Conservation (phyloP, 805 yeast genomes). For the Spathaspora passalidarum region DNA sequence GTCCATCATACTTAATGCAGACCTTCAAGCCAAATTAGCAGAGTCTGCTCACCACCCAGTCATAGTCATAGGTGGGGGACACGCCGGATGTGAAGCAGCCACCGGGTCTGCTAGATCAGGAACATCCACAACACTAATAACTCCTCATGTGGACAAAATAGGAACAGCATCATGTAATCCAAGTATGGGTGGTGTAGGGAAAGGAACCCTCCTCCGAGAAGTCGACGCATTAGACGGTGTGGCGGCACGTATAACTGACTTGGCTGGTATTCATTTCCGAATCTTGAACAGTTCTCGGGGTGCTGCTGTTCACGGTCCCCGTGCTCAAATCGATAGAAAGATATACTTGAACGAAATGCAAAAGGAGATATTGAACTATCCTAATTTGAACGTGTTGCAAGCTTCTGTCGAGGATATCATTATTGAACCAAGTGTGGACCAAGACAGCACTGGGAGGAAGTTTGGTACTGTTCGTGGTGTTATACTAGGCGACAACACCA, state of each 20-base stretch:
- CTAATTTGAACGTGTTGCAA: conserved; percentile 57
- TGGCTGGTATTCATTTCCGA: conserved; percentile 90
- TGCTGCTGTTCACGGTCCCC: conserved; percentile 97
- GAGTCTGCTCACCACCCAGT: conserved; percentile 52
- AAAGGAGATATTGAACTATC: conserved; percentile 49
- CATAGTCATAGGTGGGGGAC: conserved; percentile 95
- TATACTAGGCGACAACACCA: conserved; percentile 61
- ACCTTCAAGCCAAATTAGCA: conserved; percentile 26
- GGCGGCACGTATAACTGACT: conserved; percentile 79
- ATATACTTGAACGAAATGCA: conserved; percentile 83
- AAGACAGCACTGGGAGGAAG: conserved; percentile 34
- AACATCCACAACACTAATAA: conserved; percentile 62
- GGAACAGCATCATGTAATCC: conserved; percentile 98
- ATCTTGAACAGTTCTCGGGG: conserved; percentile 85
- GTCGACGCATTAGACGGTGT: conserved; percentile 97
- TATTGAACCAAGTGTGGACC: conserved; percentile 39
- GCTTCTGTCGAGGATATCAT: conserved; percentile 86
- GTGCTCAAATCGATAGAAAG: conserved; percentile 91
- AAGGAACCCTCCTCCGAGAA: conserved; percentile 88
- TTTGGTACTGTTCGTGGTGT: conserved; percentile 64
- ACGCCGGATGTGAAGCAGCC: conserved; percentile 98
- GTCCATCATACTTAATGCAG: conserved; percentile 31
- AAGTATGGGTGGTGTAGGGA: conserved; percentile 97
- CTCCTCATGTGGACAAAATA: conserved; percentile 71
- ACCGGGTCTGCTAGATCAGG: conserved; percentile 90